phyloP scores from a whole-genome alignment of 345 rosid species.

The Lepidium didymum region DNA sequence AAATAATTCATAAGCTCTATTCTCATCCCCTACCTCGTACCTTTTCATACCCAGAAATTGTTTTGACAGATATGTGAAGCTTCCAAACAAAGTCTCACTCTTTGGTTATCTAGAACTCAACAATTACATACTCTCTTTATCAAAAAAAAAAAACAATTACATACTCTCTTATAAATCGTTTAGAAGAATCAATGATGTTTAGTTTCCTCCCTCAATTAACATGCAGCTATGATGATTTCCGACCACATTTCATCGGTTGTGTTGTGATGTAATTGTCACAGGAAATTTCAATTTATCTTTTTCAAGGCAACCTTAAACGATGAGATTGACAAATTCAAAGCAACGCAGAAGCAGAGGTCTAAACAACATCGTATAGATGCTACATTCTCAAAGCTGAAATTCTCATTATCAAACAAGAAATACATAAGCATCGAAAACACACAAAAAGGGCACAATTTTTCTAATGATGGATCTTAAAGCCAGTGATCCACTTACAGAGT shows the following conservation, averaged over 20 bases:
- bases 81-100: background rate
- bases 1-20: background rate
- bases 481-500: slow-evolving; percentile 5
- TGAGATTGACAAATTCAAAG: background rate
- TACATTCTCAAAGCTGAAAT: background rate
- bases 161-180: background rate
- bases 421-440: background rate
- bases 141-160: too few species aligned
- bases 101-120: background rate
- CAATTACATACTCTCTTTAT: background rate
- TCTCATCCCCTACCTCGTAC: background rate
- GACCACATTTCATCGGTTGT: background rate
- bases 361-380: background rate
- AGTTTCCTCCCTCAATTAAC: too few species aligned
- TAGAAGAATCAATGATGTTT: background rate
- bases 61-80: background rate
- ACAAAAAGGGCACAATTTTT: background rate
- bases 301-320: background rate
- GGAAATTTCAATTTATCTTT: background rate
- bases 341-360: background rate
- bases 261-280: background rate
- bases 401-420: slow-evolving; percentile 11
- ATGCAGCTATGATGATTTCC: too few species aligned
- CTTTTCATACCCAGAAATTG: background rate
- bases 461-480: background rate